Percentiles rank a stretch among this genome's conserved stretches.
Evolutionary conservation across 1,284 basidiomycete genomes (phyloP).

Genomic region (Fomes fomentarius): DNA sequence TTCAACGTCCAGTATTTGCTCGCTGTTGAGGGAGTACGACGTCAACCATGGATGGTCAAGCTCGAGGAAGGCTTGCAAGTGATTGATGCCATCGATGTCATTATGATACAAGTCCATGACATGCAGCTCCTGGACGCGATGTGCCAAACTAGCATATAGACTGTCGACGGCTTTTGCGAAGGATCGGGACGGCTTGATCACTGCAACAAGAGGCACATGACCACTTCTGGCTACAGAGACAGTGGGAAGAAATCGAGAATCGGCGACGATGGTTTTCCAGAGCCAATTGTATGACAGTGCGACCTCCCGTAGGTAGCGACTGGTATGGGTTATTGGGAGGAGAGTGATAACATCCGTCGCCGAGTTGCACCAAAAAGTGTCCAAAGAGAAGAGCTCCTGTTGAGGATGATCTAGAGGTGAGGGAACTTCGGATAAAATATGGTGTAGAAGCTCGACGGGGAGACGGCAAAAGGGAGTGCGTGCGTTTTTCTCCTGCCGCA

Average conservation of each 20-base stretch:
- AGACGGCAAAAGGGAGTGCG: too few species aligned
- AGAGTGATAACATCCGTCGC: too few species aligned
- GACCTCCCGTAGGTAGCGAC: too few species aligned
- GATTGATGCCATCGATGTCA: constrained; percentile 3
- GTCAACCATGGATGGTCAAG: neutral
- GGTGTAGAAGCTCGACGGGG: neutral
- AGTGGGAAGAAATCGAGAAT: neutral
- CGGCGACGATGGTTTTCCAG: too few species aligned
- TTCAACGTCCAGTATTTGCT: neutral
- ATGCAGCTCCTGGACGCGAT: constrained; percentile 3
- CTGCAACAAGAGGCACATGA: neutral
- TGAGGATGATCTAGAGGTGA: neutral
- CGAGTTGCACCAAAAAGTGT: neutral
- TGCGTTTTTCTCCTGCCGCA: neutral
- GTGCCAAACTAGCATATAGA: neutral
- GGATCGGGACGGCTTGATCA: constrained; percentile 1
- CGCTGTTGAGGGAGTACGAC: neutral
- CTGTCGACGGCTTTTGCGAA: neutral
- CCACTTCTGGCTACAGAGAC: neutral
- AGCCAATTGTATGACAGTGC: too few species aligned
- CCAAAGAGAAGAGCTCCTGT: neutral
- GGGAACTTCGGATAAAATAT: neutral
- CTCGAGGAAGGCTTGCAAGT: neutral
- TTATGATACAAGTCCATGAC: constrained; percentile 1
- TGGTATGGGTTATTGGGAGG: too few species aligned